A percentile compares a stretch with the other conserved stretches of the same genome.
Evolutionary conservation across 768 basidiomycete genomes (phyloP).

Genomic region (Cyathus striatus): DNA sequence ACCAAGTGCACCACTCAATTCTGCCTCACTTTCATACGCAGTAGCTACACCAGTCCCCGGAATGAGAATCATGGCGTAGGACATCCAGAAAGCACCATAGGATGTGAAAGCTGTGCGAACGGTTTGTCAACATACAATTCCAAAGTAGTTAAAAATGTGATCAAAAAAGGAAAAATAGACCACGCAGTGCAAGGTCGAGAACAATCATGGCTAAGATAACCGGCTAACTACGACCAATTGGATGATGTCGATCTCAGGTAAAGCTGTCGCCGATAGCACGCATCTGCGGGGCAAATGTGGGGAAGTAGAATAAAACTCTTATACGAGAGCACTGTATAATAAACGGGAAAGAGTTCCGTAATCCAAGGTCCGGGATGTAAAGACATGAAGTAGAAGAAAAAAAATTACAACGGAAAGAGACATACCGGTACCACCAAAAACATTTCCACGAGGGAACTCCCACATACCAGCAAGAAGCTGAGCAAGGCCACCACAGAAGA

Average conservation of each 20-base stretch:
- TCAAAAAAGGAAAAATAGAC: not conserved
- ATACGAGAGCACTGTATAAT: too few species aligned
- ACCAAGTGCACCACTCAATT: conserved; percentile 54
- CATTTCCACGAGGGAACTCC: conserved; percentile 45
- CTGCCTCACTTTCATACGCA: conserved; percentile 38
- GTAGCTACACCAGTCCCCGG: conserved; percentile 59
- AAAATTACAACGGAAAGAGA: conserved; percentile 19
- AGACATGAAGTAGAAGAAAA: too few species aligned
- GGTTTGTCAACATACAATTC: too few species aligned
- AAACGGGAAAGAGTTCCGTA: too few species aligned
- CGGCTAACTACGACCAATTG: too few species aligned
- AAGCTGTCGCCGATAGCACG: too few species aligned
- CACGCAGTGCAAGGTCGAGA: not conserved
- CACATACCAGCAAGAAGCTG: conserved; percentile 68
- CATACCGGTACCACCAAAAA: conserved; percentile 51
- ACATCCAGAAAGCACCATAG: conserved; percentile 88
- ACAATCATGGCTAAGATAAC: too few species aligned
- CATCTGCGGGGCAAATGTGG: too few species aligned
- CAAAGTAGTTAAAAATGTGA: not conserved
- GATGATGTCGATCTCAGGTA: too few species aligned
- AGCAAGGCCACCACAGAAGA: conserved; percentile 56
- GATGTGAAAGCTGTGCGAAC: conserved; percentile 61
- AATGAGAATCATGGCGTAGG: conserved; percentile 68
- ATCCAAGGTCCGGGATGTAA: too few species aligned
- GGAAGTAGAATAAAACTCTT: too few species aligned